Conservation (phyloP, 139 green algal genomes). For the Chloropicon primus region DNA sequence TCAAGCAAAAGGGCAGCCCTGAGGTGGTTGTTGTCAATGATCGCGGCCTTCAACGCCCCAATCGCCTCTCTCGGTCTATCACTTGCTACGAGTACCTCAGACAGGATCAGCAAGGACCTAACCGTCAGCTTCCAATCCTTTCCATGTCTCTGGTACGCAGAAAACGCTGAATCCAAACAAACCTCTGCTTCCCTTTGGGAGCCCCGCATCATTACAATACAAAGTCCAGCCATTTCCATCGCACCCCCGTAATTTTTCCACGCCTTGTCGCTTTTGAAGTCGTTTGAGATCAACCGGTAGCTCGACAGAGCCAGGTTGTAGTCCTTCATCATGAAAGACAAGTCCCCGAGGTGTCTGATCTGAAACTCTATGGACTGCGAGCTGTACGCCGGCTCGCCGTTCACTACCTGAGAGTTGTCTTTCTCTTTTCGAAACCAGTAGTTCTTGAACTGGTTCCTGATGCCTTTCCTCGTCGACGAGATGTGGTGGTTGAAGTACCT, state of each 20-base stretch:
- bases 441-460: background rate
- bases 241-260: background rate
- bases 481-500: background rate
- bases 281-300: background rate
- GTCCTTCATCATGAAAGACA: background rate
- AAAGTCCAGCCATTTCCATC: background rate
- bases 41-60: background rate
- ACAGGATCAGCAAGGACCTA: background rate
- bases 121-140: background rate
- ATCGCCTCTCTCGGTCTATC: background rate
- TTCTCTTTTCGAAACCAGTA: background rate
- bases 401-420: background rate
- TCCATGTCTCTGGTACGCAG: background rate
- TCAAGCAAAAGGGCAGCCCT: background rate
- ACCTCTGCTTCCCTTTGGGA: background rate
- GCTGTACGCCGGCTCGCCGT: background rate
- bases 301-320: background rate
- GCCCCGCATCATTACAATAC: background rate
- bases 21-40: background rate
- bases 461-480: background rate
- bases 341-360: background rate
- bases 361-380: background rate
- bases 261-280: background rate
- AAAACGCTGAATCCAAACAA: background rate
- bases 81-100: background rate